Evolutionary conservation across 345 rosid species (phyloP).

Genomic region (Gossypium anomalum): DNA sequence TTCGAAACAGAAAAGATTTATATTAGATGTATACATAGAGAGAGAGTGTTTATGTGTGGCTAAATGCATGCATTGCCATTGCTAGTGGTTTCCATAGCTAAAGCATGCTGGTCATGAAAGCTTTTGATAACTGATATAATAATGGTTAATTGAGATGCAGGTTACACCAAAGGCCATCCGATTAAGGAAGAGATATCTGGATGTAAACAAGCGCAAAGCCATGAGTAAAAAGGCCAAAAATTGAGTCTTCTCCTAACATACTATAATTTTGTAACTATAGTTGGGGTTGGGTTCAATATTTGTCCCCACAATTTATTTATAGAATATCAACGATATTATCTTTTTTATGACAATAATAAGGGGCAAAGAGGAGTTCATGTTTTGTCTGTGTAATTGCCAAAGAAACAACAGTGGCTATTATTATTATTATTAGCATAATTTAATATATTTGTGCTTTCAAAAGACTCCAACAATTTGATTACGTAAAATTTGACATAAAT

Average conservation of each 20-base stretch:
- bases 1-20: neutral
- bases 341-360: neutral
- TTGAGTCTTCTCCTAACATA: slow-evolving; percentile 21
- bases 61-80: neutral
- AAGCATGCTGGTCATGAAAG: neutral
- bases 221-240: slow-evolving; percentile 77
- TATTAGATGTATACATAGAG: too few species aligned
- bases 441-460: neutral
- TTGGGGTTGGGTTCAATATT: neutral
- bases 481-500: too few species aligned
- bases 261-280: slow-evolving; percentile 4
- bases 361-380: neutral
- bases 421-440: neutral
- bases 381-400: neutral
- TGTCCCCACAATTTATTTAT: neutral
- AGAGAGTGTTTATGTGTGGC: neutral
- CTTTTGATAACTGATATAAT: too few species aligned
- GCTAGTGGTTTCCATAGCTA: neutral
- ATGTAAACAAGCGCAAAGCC: slow-evolving; percentile 86
- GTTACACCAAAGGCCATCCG: slow-evolving; percentile 91
- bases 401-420: neutral
- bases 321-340: neutral
- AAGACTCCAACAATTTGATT: too few species aligned
- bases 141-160: slow-evolving; percentile 30
- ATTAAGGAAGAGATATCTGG: slow-evolving; percentile 77